Percentiles rank a stretch among this genome's conserved stretches.
phyloP scores from a whole-genome alignment of 352 stramenopile species.

The Phytophthora pluvialis region DNA sequence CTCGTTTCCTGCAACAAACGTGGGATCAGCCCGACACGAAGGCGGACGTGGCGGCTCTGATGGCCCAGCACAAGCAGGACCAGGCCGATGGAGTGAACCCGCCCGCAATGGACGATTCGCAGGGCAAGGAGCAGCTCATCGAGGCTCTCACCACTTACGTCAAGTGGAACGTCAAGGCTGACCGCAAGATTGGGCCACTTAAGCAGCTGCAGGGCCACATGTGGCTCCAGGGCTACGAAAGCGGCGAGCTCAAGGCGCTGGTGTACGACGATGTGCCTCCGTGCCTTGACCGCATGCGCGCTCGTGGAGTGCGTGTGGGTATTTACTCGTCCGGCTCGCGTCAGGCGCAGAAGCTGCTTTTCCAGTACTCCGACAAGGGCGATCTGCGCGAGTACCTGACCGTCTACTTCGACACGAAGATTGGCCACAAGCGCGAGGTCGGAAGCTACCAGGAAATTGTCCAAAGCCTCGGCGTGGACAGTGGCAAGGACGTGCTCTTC shows the following conservation, averaged over 20 bases:
- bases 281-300: constrained; percentile 84
- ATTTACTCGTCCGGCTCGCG: constrained; percentile 96
- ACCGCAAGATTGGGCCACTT: constrained; percentile 88
- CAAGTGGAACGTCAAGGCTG: constrained; percentile 71
- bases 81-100: constrained; percentile 38
- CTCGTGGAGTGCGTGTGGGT: constrained; percentile 76
- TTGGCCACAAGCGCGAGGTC: constrained; percentile 81
- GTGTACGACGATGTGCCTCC: constrained; percentile 93
- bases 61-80: constrained; percentile 55
- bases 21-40: constrained; percentile 63
- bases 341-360: constrained; percentile 87
- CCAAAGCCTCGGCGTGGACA: constrained; percentile 81
- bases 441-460: constrained; percentile 85
- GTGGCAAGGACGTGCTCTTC: constrained; percentile 84
- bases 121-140: constrained; percentile 39
- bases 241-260: constrained; percentile 85
- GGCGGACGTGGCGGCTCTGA: constrained; percentile 52
- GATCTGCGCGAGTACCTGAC: constrained; percentile 77
- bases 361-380: constrained; percentile 85
- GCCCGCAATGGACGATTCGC: constrained; percentile 25
- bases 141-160: constrained; percentile 58
- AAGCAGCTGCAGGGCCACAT: constrained; percentile 93
- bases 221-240: constrained; percentile 89
- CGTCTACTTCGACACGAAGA: constrained; percentile 88
- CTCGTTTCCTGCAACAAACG: constrained; percentile 60